phyloP scores from a whole-genome alignment of 306 rosid genomes.

The Acacia confusa region DNA sequence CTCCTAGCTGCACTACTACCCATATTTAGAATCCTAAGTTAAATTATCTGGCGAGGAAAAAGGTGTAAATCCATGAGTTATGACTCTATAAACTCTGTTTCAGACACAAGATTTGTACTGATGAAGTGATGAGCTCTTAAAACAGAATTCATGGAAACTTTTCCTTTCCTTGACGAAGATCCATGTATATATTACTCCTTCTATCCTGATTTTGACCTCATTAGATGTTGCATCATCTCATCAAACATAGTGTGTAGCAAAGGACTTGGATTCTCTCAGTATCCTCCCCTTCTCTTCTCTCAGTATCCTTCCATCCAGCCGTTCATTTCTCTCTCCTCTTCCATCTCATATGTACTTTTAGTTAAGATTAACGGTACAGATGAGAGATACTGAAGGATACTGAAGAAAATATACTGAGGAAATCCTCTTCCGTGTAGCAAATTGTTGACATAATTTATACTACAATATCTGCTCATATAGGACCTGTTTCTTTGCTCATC shows the following conservation, averaged over 20 bases:
- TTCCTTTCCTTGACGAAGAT: slow-evolving; percentile 30
- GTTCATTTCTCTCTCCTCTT: no score
- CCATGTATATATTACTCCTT: slow-evolving; percentile 41
- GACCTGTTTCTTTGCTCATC: neutral
- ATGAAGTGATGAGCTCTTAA: neutral
- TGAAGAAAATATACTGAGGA: no score
- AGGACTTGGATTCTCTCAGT: no score
- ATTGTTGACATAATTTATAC: neutral
- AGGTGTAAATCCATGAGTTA: neutral
- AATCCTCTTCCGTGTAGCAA: no score
- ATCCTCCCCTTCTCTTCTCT: no score
- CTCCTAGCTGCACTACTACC: neutral
- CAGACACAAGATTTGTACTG: neutral
- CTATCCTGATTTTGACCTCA: slow-evolving; percentile 36
- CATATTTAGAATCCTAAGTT: neutral
- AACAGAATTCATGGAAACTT: neutral
- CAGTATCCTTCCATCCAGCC: no score
- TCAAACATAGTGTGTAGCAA: neutral
- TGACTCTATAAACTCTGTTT: neutral
- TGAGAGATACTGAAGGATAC: no score
- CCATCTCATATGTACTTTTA: no score
- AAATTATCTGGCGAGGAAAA: neutral
- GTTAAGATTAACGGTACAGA: no score
- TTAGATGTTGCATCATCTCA: neutral
- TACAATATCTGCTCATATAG: neutral